Conservation (phyloP, 352 stramenopile species). For the Phytophthora hibernalis region DNA sequence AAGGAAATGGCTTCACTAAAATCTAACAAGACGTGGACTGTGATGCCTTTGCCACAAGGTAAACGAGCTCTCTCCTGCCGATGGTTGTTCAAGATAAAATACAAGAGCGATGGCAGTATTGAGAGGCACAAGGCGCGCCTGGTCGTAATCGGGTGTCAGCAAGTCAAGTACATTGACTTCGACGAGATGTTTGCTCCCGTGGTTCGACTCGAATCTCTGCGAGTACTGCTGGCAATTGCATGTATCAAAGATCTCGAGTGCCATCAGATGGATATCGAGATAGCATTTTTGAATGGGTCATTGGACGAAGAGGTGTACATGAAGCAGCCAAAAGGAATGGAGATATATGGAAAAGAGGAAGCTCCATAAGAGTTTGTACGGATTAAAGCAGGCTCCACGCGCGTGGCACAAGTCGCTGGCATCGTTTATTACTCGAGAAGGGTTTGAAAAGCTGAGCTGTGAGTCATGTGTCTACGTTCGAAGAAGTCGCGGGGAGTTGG, state of each 20-base stretch:
- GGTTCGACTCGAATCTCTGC: no score
- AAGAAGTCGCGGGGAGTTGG: background rate
- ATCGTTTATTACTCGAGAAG: background rate
- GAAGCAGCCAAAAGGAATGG: conserved; percentile 21
- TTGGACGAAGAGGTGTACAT: conserved; percentile 36
- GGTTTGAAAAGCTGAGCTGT: conserved; percentile 10
- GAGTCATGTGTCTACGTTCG: conserved; percentile 19
- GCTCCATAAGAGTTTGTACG: conserved; percentile 25
- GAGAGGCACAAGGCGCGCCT: background rate
- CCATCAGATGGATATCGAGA: conserved; percentile 41
- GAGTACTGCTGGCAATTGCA: no score
- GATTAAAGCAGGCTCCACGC: conserved; percentile 16
- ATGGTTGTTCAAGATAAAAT: background rate
- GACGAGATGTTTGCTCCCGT: no score
- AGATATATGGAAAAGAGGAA: conserved; percentile 9
- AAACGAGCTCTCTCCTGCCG: background rate
- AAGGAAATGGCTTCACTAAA: no score
- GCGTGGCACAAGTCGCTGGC: conserved; percentile 10
- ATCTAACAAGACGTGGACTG: background rate
- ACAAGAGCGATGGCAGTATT: background rate
- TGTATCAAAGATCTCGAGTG: no score
- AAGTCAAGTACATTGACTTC: no score
- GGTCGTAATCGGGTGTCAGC: no score
- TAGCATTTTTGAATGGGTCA: conserved; percentile 25
- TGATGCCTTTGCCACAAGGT: background rate